Percentiles rank a stretch among this genome's conserved stretches.
phyloP scores from a whole-genome alignment of 306 rosid genomes.

The Nissolia schottii region DNA sequence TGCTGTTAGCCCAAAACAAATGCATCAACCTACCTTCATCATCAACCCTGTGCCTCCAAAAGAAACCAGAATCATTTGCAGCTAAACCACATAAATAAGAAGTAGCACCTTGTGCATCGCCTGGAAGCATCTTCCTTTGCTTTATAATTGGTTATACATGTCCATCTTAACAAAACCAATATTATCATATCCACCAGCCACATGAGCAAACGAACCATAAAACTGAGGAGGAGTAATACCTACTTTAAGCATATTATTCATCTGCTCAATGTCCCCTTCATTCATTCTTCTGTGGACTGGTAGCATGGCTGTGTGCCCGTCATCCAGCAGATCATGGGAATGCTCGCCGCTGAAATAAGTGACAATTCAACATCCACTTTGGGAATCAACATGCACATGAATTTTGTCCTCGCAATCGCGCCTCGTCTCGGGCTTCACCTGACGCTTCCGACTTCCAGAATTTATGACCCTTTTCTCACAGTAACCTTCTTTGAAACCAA shows the following conservation, averaged over 20 bases:
- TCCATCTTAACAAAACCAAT: background rate
- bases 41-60: background rate
- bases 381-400: background rate
- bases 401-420: background rate
- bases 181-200: background rate
- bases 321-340: too few species aligned
- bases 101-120: background rate
- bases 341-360: background rate
- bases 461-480: too few species aligned
- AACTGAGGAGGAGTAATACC: background rate
- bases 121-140: background rate
- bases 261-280: background rate
- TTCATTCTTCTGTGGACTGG: background rate
- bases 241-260: background rate
- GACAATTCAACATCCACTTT: background rate
- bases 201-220: background rate
- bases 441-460: background rate
- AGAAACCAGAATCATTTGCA: background rate
- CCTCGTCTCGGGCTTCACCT: background rate
- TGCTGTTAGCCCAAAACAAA: background rate
- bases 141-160: background rate
- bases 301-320: background rate
- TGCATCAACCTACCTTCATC: background rate
- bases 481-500: too few species aligned
- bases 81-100: too few species aligned